phyloP scores from a whole-genome alignment of 2,329 filamentous ascomycete species.

The Incumbomyces delicatus region DNA sequence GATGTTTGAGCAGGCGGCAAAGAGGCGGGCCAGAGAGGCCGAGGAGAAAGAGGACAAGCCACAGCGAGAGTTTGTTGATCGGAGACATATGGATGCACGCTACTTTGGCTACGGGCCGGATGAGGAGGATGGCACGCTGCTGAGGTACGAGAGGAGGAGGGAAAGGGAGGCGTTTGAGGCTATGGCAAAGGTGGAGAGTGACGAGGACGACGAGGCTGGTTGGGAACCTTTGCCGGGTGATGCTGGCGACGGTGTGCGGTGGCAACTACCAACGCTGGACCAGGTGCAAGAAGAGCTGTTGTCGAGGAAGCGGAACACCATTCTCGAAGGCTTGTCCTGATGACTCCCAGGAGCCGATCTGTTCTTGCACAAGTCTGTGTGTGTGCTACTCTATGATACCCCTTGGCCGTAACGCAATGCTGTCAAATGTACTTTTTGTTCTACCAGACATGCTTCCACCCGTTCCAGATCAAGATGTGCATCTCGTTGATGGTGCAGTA shows the following conservation, averaged over 20 bases:
- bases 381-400: constrained; percentile 2
- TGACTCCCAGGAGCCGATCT: neutral
- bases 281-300: constrained; percentile 93
- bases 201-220: constrained; percentile 44
- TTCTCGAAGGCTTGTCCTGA: constrained; percentile 64
- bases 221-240: constrained; percentile 88
- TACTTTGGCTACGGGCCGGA: constrained; percentile 94
- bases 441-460: constrained; percentile 48
- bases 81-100: constrained; percentile 72
- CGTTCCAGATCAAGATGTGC: constrained; percentile 48
- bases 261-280: constrained; percentile 75
- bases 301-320: constrained; percentile 68
- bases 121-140: constrained; percentile 74
- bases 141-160: constrained; percentile 72
- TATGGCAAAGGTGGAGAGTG: constrained; percentile 48
- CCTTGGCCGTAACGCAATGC: neutral
- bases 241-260: constrained; percentile 67
- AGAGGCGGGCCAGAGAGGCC: constrained; percentile 54
- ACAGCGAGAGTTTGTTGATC: constrained; percentile 25
- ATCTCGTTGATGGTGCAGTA: constrained; percentile 53
- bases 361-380: neutral
- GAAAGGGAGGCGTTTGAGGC: constrained; percentile 71
- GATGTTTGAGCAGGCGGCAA: constrained; percentile 71
- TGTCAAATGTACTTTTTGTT: neutral
- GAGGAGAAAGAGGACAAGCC: constrained; percentile 48